Evolutionary conservation across 345 rosid species (phyloP).

Genomic region (Kandelia obovata): DNA sequence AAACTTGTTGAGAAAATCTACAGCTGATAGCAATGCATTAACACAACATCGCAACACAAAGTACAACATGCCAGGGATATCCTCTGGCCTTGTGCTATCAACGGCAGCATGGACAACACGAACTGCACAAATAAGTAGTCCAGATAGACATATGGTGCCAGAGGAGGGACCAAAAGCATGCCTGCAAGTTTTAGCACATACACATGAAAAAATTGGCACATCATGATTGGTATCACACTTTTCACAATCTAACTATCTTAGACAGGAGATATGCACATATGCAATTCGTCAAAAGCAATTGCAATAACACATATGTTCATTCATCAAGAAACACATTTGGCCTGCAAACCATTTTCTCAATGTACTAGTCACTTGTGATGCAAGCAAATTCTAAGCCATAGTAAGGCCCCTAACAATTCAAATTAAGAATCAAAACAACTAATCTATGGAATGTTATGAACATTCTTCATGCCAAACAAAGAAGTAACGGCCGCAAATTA

Average conservation of each 20-base stretch:
- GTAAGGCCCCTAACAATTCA: not conserved
- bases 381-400: not conserved
- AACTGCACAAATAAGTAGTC: constrained; percentile 65
- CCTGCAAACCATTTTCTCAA: not conserved
- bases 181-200: constrained; percentile 42
- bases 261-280: too few species aligned
- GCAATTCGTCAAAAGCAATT: not conserved
- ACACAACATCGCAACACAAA: constrained; percentile 61
- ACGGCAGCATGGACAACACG: constrained; percentile 75
- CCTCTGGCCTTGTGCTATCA: constrained; percentile 73
- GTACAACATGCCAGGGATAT: constrained; percentile 61
- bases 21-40: constrained; percentile 48
- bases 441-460: not conserved
- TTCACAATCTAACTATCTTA: not conserved
- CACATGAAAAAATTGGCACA: not conserved
- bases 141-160: constrained; percentile 88
- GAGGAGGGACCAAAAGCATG: constrained; percentile 83
- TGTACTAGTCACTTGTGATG: not conserved
- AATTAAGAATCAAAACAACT: not conserved
- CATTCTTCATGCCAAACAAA: too few species aligned
- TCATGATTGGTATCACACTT: not conserved
- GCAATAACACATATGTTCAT: not conserved
- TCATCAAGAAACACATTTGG: not conserved
- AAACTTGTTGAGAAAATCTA: constrained; percentile 91
- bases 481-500: constrained; percentile 19